Evolutionary conservation across 208 protist species (phyloP).

Genomic region (Trypanosoma rangeli): DNA sequence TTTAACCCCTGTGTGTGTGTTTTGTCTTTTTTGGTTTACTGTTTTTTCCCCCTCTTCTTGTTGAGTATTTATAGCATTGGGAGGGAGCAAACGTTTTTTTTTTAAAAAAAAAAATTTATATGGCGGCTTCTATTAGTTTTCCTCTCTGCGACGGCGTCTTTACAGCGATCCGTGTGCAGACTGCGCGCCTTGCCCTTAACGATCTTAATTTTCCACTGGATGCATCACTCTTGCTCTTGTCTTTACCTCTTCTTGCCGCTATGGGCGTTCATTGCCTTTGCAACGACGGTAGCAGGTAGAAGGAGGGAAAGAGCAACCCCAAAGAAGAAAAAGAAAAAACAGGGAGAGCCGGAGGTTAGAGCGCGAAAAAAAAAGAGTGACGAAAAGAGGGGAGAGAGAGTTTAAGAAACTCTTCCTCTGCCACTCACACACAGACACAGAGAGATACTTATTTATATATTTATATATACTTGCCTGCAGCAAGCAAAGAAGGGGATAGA

Average conservation of each 20-base stretch:
- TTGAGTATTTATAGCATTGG: no score
- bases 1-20: neutral
- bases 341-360: no score
- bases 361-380: neutral
- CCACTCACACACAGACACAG: slow-evolving; percentile 31
- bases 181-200: no score
- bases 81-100: no score
- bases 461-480: slow-evolving; percentile 5
- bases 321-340: neutral
- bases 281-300: neutral
- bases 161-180: neutral
- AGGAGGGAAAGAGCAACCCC: neutral
- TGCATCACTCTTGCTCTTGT: slow-evolving; percentile 22
- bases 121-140: no score
- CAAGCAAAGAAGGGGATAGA: slow-evolving; percentile 1
- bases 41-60: no score
- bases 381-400: slow-evolving; percentile 8
- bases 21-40: neutral
- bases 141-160: neutral
- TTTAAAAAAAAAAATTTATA: no score
- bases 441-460: neutral
- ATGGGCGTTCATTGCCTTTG: neutral
- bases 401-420: no score
- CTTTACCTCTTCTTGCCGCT: neutral
- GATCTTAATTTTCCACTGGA: slow-evolving; percentile 3